Base-by-base conservation (phyloP, 2,329 filamentous ascomycete genomes). In the Fusarium gaditjirri region DNA sequence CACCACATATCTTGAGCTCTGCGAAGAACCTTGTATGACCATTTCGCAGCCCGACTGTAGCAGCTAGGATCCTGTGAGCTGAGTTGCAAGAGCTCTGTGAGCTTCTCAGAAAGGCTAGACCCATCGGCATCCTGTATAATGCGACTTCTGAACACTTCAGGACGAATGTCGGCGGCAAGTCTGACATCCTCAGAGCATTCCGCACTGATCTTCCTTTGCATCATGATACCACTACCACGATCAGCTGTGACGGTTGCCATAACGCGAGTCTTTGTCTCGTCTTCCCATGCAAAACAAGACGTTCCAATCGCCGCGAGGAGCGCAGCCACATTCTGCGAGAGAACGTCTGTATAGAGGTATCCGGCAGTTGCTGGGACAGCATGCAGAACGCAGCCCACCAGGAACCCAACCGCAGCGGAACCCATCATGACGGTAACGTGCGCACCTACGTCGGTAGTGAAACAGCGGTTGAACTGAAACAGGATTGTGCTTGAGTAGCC, bases 381-480 rank as follows among this genome's bases (percentile, higher is more conserved):
- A 23, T 61, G 57, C 10, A 61, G 17, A 8, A 61, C 14, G n/a
- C 57, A 61, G 2, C 57, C 57, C 5, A 54, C 1, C 9, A 8
- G 7, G 17, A 61, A 44, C 10, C 57, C 39, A 9, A 25, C 17
- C 5, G 39, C 47, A 8, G 47, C 57, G 2, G 57, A 55, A 17
- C 21, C 6, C 29, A 61, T 43, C 25, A 61, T 55, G 2, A 44
- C 23, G 7, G 47, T 55, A 14, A 61, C 21, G 13, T 61, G 57
- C 2, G 38, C 38, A 5, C 47, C 21, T 6, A 55, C 17, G 25
- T 61, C 38, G 8, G 57, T 61, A 6, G 57, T 61, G 2, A 61
- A 61, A 9, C 57, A 61, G 19, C 57, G 47, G 39, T 61, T 61
- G 31, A 61, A 55, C 16, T 61, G 57, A 9, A 61, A 61, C 4